Evolutionary conservation across 176 grass and related monocot genomes (phyloP).

Genomic region (Rhynchospora pubera): DNA sequence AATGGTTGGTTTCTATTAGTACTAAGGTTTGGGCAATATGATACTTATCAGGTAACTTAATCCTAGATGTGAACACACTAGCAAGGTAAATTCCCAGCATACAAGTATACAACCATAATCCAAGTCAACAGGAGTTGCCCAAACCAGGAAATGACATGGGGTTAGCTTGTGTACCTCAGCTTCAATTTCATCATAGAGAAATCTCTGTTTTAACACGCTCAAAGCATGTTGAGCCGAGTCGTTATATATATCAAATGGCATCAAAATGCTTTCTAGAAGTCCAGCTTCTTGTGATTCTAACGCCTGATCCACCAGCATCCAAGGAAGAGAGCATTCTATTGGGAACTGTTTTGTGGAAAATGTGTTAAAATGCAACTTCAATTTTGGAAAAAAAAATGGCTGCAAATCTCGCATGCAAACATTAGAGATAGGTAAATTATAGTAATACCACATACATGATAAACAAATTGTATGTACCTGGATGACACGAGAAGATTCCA

Average conservation of each 20-base stretch:
- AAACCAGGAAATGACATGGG: slow-evolving; percentile 4
- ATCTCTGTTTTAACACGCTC: slow-evolving; percentile 85
- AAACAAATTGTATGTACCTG: slow-evolving; percentile 48
- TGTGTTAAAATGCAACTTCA: neutral
- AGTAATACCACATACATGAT: neutral
- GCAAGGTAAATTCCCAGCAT: too few relatives aligned
- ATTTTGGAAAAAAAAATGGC: neutral
- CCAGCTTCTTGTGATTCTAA: slow-evolving; percentile 86
- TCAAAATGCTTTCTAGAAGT: slow-evolving; percentile 95
- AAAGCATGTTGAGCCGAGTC: slow-evolving; percentile 97
- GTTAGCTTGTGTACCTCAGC: slow-evolving; percentile 57
- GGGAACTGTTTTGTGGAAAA: slow-evolving; percentile 54
- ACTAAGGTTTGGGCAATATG: neutral
- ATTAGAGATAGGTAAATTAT: neutral
- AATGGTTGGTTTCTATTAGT: neutral
- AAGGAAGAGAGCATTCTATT: slow-evolving; percentile 94
- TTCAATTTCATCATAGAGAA: slow-evolving; percentile 99
- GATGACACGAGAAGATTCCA: slow-evolving; percentile 97
- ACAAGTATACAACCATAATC: neutral
- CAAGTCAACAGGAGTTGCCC: neutral
- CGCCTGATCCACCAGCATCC: slow-evolving; percentile 93
- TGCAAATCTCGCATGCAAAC: neutral
- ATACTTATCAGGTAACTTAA: neutral
- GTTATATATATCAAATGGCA: slow-evolving; percentile 98
- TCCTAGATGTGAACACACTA: too few relatives aligned